Base-by-base conservation (phyloP, 805 yeast genomes). In the Cyberlindnera samutprakarnensis region DNA sequence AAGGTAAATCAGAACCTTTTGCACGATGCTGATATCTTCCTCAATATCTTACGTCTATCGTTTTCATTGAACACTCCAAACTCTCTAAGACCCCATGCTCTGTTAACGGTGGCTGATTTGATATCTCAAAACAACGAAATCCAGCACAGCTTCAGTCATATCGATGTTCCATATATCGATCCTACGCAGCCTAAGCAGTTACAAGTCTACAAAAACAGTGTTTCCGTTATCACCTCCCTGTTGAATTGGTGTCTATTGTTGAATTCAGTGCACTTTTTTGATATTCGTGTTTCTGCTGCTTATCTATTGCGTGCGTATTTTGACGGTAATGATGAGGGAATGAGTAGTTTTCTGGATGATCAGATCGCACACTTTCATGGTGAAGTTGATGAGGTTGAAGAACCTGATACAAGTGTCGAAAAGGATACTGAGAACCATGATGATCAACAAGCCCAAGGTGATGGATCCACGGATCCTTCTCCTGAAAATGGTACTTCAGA, bases 131-230 rank as follows among this genome's bases (percentile, higher is more conserved):
- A 87, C 51, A 56, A 65, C 3, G 70, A 64, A 2, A 68, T 82
- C 21, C 98, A 92, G 54, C 59, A 61, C 11, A 74, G 74, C 36
- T 80, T 90, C 45, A 67, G 86, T 2, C 76, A 75, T 33, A 77
- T 90, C 11, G 97, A 92, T 54, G 96, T 92, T 7, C 98, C 98
- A 0, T 85, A 79, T 50, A 65, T 88, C 34, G 96, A 86, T 48
- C 86, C 95, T 9, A 64, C 78, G 5, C 47, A 73, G 32, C 75
- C 77, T 0, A 26, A 44, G 6, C 58, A 51, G 23, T 25, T 46
- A 12, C 48, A 42, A 29, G 37, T 43, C 5, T 56, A 45, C 31
- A 61, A 52, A 5, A 47, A 42, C 18, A 39, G 70, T 2, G 57
- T 85, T 3, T 90, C 96, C 0, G 94, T 84, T 0, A 65, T 80